Base-by-base conservation (phyloP, 2,329 filamentous ascomycete genomes). In the Phoma sp. region DNA sequence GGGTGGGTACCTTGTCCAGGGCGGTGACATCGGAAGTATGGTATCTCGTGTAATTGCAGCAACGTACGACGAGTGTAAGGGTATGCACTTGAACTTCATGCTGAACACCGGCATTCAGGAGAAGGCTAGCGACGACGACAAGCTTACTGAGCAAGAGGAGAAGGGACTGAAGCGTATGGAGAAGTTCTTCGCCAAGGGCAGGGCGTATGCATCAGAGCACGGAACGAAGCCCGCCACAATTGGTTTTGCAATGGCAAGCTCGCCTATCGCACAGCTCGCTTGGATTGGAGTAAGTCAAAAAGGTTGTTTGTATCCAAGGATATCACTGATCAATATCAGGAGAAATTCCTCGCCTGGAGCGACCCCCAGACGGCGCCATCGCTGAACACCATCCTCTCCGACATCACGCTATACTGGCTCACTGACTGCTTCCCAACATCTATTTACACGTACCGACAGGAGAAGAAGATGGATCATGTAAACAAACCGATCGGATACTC, bases 261-360 rank as follows among this genome's bases (percentile, higher is more conserved):
- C 76, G 31, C 85, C 86, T 0, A 57, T 88, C 1, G 82, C 84
- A 0, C 64, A 88, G 19, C 76, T 88, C 2, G 78, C 81, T 6
- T 88, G 85, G 80, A 77, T 86, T 24, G 82, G 80, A 36, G 52
- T 55, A 41, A 32, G 52, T 37, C 15, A n/a, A 6, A 17, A 5
- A 33, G 32, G 15, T 4, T 24, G 12, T 29, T 17, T 6, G 6
- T 27, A 15, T 21, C 9, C 6, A 12, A 7, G 9, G 3, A n/a
- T 4, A 17, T 10, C 2, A 27, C 40, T 51, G n/a, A 51, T 22
- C 15, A 17, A 21, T 15, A 17, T 19, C 15, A 50, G 4, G 84
- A 86, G 61, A 86, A 85, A 65, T 82, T 83, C 51, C 69, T 83
- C 0, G 79, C 78, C 5, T 86, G 83, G 83, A 74, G 74, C 1